Conservation (phyloP, 2,329 filamentous ascomycete species). For the Colletotrichum sidae region DNA sequence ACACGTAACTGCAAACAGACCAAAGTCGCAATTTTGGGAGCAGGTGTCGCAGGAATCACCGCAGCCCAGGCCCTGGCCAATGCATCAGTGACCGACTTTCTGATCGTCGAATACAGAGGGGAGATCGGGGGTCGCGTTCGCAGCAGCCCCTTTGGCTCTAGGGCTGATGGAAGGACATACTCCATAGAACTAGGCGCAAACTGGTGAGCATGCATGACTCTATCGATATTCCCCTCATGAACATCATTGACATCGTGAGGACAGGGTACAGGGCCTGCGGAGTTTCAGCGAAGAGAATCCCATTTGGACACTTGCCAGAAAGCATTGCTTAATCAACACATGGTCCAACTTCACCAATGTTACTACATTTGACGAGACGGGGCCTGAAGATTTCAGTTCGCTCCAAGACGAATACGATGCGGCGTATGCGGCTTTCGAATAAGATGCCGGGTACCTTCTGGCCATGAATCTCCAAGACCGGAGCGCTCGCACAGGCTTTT, state of each 20-base stretch:
- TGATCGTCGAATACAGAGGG: conserved; percentile 72
- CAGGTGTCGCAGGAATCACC: conserved; percentile 72
- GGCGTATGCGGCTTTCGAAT: conserved; percentile 56
- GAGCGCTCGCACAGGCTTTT: conserved; percentile 68
- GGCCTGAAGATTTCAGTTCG: conserved; percentile 60
- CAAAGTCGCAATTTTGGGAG: conserved; percentile 61
- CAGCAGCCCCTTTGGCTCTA: conserved; percentile 67
- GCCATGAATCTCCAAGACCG: conserved; percentile 70
- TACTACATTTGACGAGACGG: conserved; percentile 69
- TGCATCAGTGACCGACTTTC: conserved; percentile 70
- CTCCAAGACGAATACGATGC: conserved; percentile 63
- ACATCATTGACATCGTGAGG: conserved; percentile 39
- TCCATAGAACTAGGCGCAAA: conserved; percentile 75
- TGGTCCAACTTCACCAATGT: conserved; percentile 70
- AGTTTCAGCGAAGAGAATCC: conserved; percentile 62
- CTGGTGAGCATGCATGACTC: conserved; percentile 54
- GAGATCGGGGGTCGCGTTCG: conserved; percentile 72
- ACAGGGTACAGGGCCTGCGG: conserved; percentile 30
- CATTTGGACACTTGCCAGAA: conserved; percentile 71
- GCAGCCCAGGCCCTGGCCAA: conserved; percentile 73
- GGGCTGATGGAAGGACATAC: conserved; percentile 61
- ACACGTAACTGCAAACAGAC: conserved; percentile 45
- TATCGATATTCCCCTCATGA: too few species aligned
- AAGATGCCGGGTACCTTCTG: conserved; percentile 68
- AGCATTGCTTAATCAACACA: conserved; percentile 65